phyloP scores from a whole-genome alignment of 495 filamentous ascomycete species.

The Penicillium subrubescens region DNA sequence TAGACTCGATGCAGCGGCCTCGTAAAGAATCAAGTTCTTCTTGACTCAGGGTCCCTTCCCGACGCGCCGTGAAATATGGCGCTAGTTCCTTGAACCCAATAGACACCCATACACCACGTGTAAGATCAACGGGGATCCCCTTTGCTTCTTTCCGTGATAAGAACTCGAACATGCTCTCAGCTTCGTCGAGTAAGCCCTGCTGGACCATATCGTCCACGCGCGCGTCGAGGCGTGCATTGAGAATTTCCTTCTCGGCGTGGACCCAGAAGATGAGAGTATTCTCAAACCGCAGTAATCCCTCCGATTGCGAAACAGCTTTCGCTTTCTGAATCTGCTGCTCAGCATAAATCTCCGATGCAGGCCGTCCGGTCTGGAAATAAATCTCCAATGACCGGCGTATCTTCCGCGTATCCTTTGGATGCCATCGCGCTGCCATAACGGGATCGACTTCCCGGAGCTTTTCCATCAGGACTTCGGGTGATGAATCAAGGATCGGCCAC shows the following conservation, averaged over 20 bases:
- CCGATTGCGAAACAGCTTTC: slow-evolving; percentile 20
- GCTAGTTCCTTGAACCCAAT: slow-evolving; percentile 94
- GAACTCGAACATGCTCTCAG: slow-evolving; percentile 60
- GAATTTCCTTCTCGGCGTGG: slow-evolving; percentile 65
- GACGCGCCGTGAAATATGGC: slow-evolving; percentile 61
- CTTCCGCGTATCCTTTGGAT: slow-evolving; percentile 88
- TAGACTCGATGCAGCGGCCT: slow-evolving; percentile 53
- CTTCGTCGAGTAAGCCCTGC: slow-evolving; percentile 71
- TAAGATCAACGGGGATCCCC: slow-evolving; percentile 63
- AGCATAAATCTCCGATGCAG: slow-evolving; percentile 85
- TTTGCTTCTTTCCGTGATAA: slow-evolving; percentile 46
- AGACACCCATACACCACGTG: slow-evolving; percentile 88
- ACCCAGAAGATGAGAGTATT: slow-evolving; percentile 81
- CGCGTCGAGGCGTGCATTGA: slow-evolving; percentile 69
- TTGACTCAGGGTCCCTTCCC: slow-evolving; percentile 32
- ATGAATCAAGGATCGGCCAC: slow-evolving; percentile 71
- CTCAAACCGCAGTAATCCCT: slow-evolving; percentile 49
- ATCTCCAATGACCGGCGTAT: slow-evolving; percentile 90
- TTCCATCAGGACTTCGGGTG: slow-evolving; percentile 68
- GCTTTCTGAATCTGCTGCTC: slow-evolving; percentile 58
- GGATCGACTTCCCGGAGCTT: slow-evolving; percentile 82
- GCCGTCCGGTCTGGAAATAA: slow-evolving; percentile 74
- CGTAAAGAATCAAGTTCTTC: slow-evolving; percentile 48
- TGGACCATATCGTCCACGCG: slow-evolving; percentile 84
- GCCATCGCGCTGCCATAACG: slow-evolving; percentile 87